A percentile compares a stretch with the other conserved stretches of the same genome.
These are phyloP conservation scores for Saccharomyces mikatae DNA, from an alignment of 805 yeast species.

Conservation along the genomic window DNA sequence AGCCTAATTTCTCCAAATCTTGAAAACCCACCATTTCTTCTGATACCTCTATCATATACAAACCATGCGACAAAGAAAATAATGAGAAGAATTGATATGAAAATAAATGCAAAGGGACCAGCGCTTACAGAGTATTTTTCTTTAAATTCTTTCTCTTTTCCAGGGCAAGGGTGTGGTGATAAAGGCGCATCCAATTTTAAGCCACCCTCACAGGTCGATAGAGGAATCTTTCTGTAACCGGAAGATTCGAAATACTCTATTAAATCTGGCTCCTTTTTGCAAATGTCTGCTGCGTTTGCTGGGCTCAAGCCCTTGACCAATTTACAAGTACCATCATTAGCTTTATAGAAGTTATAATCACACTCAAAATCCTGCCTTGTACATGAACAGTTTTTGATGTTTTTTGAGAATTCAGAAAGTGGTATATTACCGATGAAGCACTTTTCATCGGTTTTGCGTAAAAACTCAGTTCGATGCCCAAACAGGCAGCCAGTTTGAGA, in stretches of 20 bases:
- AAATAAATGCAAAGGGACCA: constrained; percentile 42
- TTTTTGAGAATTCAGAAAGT: constrained; percentile 47
- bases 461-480: constrained; percentile 59
- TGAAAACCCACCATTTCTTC: constrained; percentile 67
- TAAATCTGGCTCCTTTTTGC: constrained; percentile 44
- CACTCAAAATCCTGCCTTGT: constrained; percentile 86
- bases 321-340: constrained; percentile 75
- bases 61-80: constrained; percentile 52
- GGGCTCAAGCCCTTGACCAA: constrained; percentile 69
- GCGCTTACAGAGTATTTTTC: constrained; percentile 50
- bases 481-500: constrained; percentile 50
- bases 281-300: constrained; percentile 52
- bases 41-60: constrained; percentile 73
- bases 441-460: constrained; percentile 48
- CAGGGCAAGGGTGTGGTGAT: constrained; percentile 75
- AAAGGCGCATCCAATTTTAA: constrained; percentile 52
- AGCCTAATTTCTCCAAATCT: constrained; percentile 81
- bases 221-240: constrained; percentile 81
- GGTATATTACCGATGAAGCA: constrained; percentile 63
- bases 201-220: constrained; percentile 84
- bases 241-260: constrained; percentile 80
- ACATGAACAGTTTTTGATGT: constrained; percentile 68
- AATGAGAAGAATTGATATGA: constrained; percentile 45
- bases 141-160: constrained; percentile 58
- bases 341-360: constrained; percentile 73